Conservation (phyloP, 2,329 filamentous ascomycete species). For the Diaporthe longicolla region DNA sequence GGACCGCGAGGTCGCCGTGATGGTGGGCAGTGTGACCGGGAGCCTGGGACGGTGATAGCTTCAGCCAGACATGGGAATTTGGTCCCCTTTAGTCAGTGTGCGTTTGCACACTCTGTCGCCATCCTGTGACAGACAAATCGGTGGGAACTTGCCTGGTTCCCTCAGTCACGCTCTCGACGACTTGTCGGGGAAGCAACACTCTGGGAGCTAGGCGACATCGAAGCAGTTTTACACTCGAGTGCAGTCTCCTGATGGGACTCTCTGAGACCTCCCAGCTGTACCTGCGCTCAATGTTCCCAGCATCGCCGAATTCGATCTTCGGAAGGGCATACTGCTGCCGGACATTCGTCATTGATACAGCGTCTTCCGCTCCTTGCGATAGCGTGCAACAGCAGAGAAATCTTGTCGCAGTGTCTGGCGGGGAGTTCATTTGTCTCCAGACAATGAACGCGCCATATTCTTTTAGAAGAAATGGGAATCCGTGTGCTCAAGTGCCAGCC, state of each 20-base stretch:
- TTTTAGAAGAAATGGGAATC: not conserved
- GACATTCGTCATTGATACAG: not conserved
- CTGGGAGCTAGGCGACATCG: not conserved
- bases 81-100: not conserved
- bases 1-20: constrained; percentile 94
- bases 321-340: not conserved
- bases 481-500: too few relatives aligned
- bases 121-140: too few relatives aligned
- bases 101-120: not conserved
- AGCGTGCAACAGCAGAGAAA: not conserved
- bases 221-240: not conserved
- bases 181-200: accelerated
- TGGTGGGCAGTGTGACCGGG: constrained; percentile 86
- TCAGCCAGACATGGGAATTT: not conserved
- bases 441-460: not conserved
- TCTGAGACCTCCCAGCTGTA: not conserved
- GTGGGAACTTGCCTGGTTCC: too few relatives aligned
- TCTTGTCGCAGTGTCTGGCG: accelerated
- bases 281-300: not conserved
- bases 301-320: too few relatives aligned
- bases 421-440: not conserved
- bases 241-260: not conserved
- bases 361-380: not conserved
- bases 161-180: not conserved
- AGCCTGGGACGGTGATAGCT: constrained; percentile 61